Percentiles rank a stretch among this genome's conserved stretches.
These are phyloP conservation scores for Rhizopogon salebrosus DNA, from an alignment of 768 basidiomycete genomes.

Conservation along the genomic window DNA sequence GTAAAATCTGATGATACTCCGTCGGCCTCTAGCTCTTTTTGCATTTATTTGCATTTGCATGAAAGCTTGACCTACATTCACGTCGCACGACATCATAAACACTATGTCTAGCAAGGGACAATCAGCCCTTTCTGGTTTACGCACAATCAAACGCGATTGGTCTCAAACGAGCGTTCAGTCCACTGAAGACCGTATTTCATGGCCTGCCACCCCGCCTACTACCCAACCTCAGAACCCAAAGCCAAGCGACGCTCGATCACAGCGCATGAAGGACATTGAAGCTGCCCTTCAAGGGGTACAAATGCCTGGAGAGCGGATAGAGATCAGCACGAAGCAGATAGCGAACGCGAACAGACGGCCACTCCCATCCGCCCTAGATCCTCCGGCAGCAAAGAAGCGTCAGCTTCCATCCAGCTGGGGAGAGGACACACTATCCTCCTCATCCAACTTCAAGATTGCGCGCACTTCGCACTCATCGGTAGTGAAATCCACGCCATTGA, in stretches of 20 bases:
- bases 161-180: constrained; percentile 38
- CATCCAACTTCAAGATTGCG: constrained; percentile 26
- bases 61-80: not conserved
- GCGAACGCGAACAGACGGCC: constrained; percentile 31
- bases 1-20: not conserved
- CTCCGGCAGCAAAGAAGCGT: constrained; percentile 45
- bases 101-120: constrained; percentile 25
- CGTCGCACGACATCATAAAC: too few relatives aligned
- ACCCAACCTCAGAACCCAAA: constrained; percentile 11
- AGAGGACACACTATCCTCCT: constrained; percentile 30
- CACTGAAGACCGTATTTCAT: constrained; percentile 31
- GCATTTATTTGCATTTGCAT: not conserved
- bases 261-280: constrained; percentile 55
- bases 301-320: constrained; percentile 9
- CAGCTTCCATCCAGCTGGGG: constrained; percentile 50
- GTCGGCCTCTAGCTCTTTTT: too few relatives aligned
- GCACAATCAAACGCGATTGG: constrained; percentile 59
- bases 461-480: constrained; percentile 11
- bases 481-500: constrained; percentile 5
- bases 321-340: constrained; percentile 12
- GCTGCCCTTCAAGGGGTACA: constrained; percentile 32
- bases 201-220: constrained; percentile 31
- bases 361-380: constrained; percentile 11
- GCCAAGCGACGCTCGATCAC: constrained; percentile 18
- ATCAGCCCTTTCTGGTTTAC: constrained; percentile 50